Evolutionary conservation across 129 eudicot species (phyloP), one percentile per base, ranked within the genome.

Genomic region (Saussurea involucrata): DNA sequence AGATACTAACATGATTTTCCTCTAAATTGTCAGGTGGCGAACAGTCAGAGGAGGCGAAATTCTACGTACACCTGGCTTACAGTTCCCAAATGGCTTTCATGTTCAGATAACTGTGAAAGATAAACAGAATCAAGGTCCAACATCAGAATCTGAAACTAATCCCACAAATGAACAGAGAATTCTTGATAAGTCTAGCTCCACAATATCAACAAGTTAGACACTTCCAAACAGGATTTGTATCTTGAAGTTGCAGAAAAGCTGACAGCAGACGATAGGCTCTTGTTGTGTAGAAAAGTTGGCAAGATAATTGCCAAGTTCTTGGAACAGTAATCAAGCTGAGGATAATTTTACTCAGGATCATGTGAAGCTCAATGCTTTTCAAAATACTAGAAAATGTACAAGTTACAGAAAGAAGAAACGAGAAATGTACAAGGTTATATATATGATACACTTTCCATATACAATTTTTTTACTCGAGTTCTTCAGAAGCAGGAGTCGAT

Each of bases 61-160:
- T 83, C 83, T 91, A 64, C 86, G 98, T 63, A 94, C 97, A 34
- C 98, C 98, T 31, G 98, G 97, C 46, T 77, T 94, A 72, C 97
- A 91, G 72, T 94, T 94, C 76, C 97, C 97, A 57, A 85, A 86
- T 1, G 96, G 98, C 33, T 75, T 82, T 76, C 96, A 94, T 83
- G 74, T 91, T 77, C 80, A 76, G 63, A 29, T 93, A 31, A 75
- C 85, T 17, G 88, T 55, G 75, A 93, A 82, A 81, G 73, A 68
- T 15, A 57, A 76, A 72, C 71, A 42, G 73, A 63, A 76, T 20
- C 75, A 77, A 66, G 81, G 74, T 63, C 77, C 66, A 74, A 24
- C 67, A 82, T 25, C 55, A 17, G 68, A 70, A 60, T 74, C 75
- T 8, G 66, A 67, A 68, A 66, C 72, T 76, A 72, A 70, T 40